Evolutionary conservation across 2,329 filamentous ascomycete species (phyloP), one percentile per base, ranked within the genome.

Genomic region (Furcasterigmium furcatum): DNA sequence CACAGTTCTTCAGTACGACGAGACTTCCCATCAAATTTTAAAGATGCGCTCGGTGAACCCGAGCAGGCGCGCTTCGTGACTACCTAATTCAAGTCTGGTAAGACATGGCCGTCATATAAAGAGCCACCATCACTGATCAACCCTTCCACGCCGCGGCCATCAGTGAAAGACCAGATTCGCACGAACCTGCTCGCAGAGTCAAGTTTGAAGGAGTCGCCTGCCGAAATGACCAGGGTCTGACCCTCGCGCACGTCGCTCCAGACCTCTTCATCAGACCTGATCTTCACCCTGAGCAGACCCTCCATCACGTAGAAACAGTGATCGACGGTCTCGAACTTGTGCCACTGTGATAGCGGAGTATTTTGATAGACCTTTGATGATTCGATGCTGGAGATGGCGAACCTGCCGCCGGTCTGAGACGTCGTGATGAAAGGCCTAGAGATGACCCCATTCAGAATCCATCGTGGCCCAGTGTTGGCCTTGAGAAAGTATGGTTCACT

Each of bases 311-410:
- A 68, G 39, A 81, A 64, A 43, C 74, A 77, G 55, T 81, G 78
- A 50, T 80, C 76, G 2, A 74, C 73, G 0, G 57, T 57, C 0
- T 57, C 44, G 49, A 80, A 81, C 0, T 60, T 65, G 24, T 79
- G 46, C 46, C 58, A 66, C 20, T 58, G 55, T 0, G 54, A 55
- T 4, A 74, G 63, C 1, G 68, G 46, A 5, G 65, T 63, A 9
- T 52, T 47, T 1, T 54, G 54, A 46, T 74, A 72, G 1, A 61
- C 48, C 44, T 57, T 61, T 2, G 64, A 72, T 1, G 62, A 64
- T 52, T 80, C 76, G 25, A 82, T 70, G 44, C 71, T 74, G 2
- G 71, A 74, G 46, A 82, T 79, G 9, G 73, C 66, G 45, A 79
- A 81, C 39, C 68, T 71, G 0, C 70, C 73, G 21, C 60, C 59